Evolutionary conservation across 2,329 filamentous ascomycete species (phyloP).

Genomic region (Botrytis deweyae): DNA sequence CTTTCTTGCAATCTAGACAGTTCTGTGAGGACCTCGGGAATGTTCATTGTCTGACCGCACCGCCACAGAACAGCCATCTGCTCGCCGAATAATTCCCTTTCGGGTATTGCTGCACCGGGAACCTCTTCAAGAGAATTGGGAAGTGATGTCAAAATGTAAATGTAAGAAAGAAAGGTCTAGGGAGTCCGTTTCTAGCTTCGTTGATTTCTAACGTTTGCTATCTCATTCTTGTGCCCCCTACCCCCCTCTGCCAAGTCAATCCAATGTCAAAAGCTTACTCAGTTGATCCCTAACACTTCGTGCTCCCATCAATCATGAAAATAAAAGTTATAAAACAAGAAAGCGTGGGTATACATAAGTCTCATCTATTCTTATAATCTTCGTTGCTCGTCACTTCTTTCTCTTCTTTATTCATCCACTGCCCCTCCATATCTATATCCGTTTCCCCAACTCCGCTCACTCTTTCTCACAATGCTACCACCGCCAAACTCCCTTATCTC

Average conservation of each 20-base stretch:
- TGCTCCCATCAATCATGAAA: slow-evolving; percentile 7
- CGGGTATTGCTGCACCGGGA: not conserved
- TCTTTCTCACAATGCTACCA: not conserved
- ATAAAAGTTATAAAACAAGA: slow-evolving; percentile 8
- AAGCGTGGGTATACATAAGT: slow-evolving; percentile 22
- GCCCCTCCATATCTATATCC: slow-evolving; percentile 16
- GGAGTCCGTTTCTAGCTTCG: slow-evolving; percentile 5
- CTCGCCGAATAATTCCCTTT: not conserved
- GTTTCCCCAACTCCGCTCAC: not conserved
- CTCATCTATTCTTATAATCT: slow-evolving; percentile 22
- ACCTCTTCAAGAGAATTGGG: not conserved
- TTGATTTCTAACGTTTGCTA: not conserved
- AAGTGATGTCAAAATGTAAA: not conserved
- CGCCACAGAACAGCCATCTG: not conserved
- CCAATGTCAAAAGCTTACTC: slow-evolving; percentile 3
- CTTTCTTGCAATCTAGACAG: not conserved
- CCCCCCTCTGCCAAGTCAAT: not conserved
- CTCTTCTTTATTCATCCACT: slow-evolving; percentile 20
- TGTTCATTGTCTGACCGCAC: not conserved
- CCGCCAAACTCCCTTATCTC: not conserved
- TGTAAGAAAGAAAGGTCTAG: not conserved
- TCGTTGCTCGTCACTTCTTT: slow-evolving; percentile 17
- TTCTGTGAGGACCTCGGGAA: not conserved
- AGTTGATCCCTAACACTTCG: not conserved
- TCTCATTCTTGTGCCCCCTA: not conserved